Conservation (phyloP, 2,329 filamentous ascomycete species). For the Paracorniculantispora psalliotae region DNA sequence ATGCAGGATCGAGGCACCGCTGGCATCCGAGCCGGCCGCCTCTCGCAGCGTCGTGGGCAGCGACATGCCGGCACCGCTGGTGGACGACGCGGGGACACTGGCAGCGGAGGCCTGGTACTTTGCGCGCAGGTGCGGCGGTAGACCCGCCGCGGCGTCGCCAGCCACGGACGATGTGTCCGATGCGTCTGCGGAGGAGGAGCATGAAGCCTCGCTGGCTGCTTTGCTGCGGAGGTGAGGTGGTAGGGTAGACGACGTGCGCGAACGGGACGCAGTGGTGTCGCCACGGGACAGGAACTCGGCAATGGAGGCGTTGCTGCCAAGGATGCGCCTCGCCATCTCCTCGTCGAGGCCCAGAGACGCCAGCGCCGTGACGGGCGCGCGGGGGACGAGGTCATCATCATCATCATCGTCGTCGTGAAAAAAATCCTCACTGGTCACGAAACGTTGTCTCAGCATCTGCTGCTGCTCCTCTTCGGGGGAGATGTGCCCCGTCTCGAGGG, state of each 20-base stretch:
- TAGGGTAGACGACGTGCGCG: not conserved
- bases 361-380: no score
- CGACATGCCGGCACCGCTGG: not conserved
- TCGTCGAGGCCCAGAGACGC: slow-evolving; percentile 21
- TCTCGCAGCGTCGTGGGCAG: slow-evolving; percentile 5
- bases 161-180: not conserved
- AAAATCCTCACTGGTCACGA: not conserved
- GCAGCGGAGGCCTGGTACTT: not conserved
- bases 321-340: not conserved
- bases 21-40: not conserved
- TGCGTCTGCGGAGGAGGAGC: not conserved
- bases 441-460: not conserved
- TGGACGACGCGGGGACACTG: not conserved
- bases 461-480: slow-evolving; percentile 25
- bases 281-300: not conserved
- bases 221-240: slow-evolving; percentile 11
- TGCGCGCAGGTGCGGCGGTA: not conserved
- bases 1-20: not conserved
- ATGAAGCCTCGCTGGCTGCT: not conserved
- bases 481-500: slow-evolving; percentile 29
- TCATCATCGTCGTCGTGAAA: not conserved
- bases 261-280: not conserved
- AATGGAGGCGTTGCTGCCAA: not conserved
- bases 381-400: not conserved
- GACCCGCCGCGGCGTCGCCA: not conserved